Evolutionary conservation across 192 early-diverging fungal genomes (phyloP).

Genomic region (Tieghemiomyces parasiticus): DNA sequence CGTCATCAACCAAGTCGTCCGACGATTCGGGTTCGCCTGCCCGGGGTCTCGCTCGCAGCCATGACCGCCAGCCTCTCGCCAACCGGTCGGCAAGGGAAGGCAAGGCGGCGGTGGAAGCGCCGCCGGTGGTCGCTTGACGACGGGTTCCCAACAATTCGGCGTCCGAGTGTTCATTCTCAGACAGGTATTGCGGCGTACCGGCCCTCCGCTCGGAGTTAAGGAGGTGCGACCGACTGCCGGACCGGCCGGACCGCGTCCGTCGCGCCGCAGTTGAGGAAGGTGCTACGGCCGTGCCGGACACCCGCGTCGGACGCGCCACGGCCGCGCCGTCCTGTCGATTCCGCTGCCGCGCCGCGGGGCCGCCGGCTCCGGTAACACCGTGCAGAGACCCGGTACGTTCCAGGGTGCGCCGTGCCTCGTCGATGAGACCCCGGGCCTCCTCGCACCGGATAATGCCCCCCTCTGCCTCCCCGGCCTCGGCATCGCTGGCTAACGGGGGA

Average conservation of each 20-base stretch:
- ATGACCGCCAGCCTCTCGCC: too few species aligned
- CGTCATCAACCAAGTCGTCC: too few species aligned
- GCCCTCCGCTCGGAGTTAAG: neutral
- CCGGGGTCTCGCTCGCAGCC: too few species aligned
- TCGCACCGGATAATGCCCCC: constrained; percentile 24
- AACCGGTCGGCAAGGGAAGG: too few species aligned
- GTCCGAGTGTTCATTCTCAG: neutral
- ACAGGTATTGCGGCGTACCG: neutral
- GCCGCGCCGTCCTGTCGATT: too few species aligned
- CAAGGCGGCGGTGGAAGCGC: too few species aligned
- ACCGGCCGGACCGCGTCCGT: neutral
- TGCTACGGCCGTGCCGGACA: too few species aligned
- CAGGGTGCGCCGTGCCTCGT: constrained; percentile 23
- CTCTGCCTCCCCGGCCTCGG: constrained; percentile 20
- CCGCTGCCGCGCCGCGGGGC: neutral
- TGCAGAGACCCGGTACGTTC: constrained; percentile 15
- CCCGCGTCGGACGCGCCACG: too few species aligned
- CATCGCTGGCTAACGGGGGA: constrained; percentile 13
- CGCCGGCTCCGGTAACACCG: neutral
- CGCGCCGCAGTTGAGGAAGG: too few species aligned
- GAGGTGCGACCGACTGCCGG: neutral
- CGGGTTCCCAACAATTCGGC: neutral
- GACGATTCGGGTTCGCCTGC: too few species aligned
- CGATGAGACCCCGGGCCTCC: constrained; percentile 26
- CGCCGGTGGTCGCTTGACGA: neutral